Percentiles rank a stretch among this genome's conserved stretches.
These are phyloP conservation scores for Blastocladiella britannica DNA, from an alignment of 192 early-diverging fungal species.

Conservation along the genomic window DNA sequence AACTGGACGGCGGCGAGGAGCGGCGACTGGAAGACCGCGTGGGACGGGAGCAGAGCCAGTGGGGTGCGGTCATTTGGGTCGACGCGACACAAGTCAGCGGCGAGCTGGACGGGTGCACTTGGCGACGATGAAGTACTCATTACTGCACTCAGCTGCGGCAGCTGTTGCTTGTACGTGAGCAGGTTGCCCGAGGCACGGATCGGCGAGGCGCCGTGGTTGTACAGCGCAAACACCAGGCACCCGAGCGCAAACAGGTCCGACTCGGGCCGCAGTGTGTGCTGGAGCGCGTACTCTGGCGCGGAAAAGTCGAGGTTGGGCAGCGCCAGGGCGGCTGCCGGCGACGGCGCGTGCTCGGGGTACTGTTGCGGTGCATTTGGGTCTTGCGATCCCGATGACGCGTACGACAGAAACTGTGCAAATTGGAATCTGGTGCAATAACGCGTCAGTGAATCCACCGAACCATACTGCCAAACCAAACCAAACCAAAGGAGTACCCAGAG, in stretches of 20 bases:
- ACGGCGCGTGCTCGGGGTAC: conserved; percentile 32
- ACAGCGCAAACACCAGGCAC: conserved; percentile 48
- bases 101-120: background rate
- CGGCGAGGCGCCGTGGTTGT: conserved; percentile 42
- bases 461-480: background rate
- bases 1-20: background rate
- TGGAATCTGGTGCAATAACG: conserved; percentile 23
- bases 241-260: conserved; percentile 64
- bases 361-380: conserved; percentile 22
- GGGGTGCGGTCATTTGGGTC: background rate
- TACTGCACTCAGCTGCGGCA: conserved; percentile 27
- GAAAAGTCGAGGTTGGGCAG: conserved; percentile 36
- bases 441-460: background rate
- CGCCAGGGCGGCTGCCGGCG: conserved; percentile 28
- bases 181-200: conserved; percentile 40
- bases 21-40: background rate
- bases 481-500: conserved; percentile 20
- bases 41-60: background rate
- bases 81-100: background rate
- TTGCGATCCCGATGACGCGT: conserved; percentile 13
- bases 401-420: conserved; percentile 32
- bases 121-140: background rate
- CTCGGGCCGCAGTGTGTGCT: conserved; percentile 23
- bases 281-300: conserved; percentile 50
- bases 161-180: conserved; percentile 35